Percentiles rank a stretch among this genome's conserved stretches.
These are phyloP conservation scores for Hanseniaspora jakobsenii DNA, from an alignment of 805 yeast species.

Conservation along the genomic window DNA sequence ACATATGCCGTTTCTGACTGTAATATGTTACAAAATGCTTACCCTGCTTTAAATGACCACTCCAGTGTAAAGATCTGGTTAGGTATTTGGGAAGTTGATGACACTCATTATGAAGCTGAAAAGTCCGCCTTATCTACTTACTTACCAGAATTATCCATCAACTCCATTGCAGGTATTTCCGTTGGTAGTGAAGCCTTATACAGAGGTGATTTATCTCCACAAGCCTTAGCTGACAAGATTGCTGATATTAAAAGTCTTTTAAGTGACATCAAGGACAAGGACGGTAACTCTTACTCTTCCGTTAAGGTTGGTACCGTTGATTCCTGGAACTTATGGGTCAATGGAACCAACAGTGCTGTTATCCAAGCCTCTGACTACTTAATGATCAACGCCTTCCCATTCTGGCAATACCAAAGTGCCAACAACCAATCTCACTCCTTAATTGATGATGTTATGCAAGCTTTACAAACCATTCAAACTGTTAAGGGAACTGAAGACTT, in stretches of 20 bases:
- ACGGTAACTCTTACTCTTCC: constrained; percentile 63
- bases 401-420: constrained; percentile 95
- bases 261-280: constrained; percentile 53
- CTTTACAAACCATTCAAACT: constrained; percentile 76
- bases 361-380: constrained; percentile 73
- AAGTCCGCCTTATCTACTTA: constrained; percentile 54
- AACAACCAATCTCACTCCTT: constrained; percentile 77
- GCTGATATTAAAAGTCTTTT: constrained; percentile 48
- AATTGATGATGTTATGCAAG: constrained; percentile 96
- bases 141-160: constrained; percentile 59
- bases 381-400: constrained; percentile 90
- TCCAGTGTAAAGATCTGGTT: constrained; percentile 59
- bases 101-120: constrained; percentile 62
- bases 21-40: constrained; percentile 71
- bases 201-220: constrained; percentile 74
- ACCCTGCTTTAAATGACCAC: constrained; percentile 72
- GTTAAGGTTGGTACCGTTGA: constrained; percentile 86
- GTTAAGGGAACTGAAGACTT: constrained; percentile 77
- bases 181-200: constrained; percentile 95
- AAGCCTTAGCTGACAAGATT: constrained; percentile 58
- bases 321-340: constrained; percentile 88
- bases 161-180: constrained; percentile 60
- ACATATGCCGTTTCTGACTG: constrained; percentile 91
- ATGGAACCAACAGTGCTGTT: constrained; percentile 57
- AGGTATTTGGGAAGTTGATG: constrained; percentile 93